Evolutionary conservation across 2,329 filamentous ascomycete genomes (phyloP).

Genomic region (Fusarium domesticum): DNA sequence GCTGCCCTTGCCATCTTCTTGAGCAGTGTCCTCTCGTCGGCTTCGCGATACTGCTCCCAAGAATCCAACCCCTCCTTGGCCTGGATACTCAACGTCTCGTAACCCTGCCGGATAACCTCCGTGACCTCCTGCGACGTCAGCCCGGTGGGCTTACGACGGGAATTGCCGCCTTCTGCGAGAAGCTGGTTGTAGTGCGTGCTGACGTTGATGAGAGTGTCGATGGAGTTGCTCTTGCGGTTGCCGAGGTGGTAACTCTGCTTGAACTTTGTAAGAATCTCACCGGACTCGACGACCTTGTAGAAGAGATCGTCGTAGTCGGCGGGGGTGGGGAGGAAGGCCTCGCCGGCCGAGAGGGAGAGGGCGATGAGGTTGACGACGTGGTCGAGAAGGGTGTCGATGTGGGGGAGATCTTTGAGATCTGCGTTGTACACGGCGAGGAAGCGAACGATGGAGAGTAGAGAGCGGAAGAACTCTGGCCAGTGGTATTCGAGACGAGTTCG

Average conservation of each 20-base stretch:
- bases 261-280: slow-evolving; percentile 78
- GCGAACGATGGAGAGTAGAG: slow-evolving; percentile 79
- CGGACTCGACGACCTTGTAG: slow-evolving; percentile 95
- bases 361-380: slow-evolving; percentile 79
- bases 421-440: slow-evolving; percentile 85
- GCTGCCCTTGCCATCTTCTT: slow-evolving; percentile 83
- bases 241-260: slow-evolving; percentile 68
- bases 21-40: slow-evolving; percentile 75
- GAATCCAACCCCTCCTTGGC: slow-evolving; percentile 80
- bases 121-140: slow-evolving; percentile 81
- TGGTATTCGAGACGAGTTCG: slow-evolving; percentile 83
- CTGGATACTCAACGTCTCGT: slow-evolving; percentile 90
- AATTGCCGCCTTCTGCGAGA: slow-evolving; percentile 53
- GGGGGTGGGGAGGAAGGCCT: slow-evolving; percentile 84
- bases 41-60: slow-evolving; percentile 84
- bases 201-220: slow-evolving; percentile 80
- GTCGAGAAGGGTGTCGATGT: slow-evolving; percentile 72
- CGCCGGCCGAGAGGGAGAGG: slow-evolving; percentile 79
- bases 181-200: slow-evolving; percentile 84
- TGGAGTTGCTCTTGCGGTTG: slow-evolving; percentile 63
- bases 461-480: slow-evolving; percentile 93
- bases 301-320: slow-evolving; percentile 93
- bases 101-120: slow-evolving; percentile 91
- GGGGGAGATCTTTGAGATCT: slow-evolving; percentile 67
- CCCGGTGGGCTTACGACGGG: slow-evolving; percentile 55